Evolutionary conservation across 2,329 filamentous ascomycete genomes (phyloP), one percentile per base, ranked within the genome.

Genomic region (Knufia fluminis): DNA sequence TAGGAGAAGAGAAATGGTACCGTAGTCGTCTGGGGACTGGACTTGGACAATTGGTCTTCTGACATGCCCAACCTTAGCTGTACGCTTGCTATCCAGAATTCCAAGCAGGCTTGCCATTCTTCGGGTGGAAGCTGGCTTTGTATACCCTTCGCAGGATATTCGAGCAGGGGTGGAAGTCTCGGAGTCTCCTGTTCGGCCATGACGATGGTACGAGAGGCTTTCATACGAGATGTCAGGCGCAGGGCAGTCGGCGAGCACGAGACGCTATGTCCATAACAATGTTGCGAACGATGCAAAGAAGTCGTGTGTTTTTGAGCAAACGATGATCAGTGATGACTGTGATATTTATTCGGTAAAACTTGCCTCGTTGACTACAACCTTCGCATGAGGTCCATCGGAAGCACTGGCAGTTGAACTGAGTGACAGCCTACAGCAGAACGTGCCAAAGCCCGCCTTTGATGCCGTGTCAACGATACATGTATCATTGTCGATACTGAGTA

Each of bases 41-140:
- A 45, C 19, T 48, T 47, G 54, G 72, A 66, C 61, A 82, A 85
- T 0, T 79, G 69, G 1, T 72, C 60, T 4, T 79, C 72, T 0
- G 77, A 59, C 0, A 85, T 67, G 12, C 76, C 72, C 24, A 92
- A 66, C 54, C 89, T 78, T 2, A 81, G 75, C 47, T 82, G 74
- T 4, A 79, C 70, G 4, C 95, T 73, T 9, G 78, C 70, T 16
- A 81, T 69, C 88, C 88, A 96, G 31, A 86, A 82, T 54, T 85
- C 78, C 41, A 94, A 70, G 63, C 85, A 88, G 26, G 78, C 73
- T 56, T 83, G 75, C 89, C 89, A 95, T 67, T 95, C 86, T 45
- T 75, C 68, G 2, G 80, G 68, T 33, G 75, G 72, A 52, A 95
- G 76, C 57, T 77, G 76, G 57, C 77, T 76, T 61, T 81, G 80